Conservation (phyloP, 2,329 filamentous ascomycete species). For the Plectosphaerella sp. region DNA sequence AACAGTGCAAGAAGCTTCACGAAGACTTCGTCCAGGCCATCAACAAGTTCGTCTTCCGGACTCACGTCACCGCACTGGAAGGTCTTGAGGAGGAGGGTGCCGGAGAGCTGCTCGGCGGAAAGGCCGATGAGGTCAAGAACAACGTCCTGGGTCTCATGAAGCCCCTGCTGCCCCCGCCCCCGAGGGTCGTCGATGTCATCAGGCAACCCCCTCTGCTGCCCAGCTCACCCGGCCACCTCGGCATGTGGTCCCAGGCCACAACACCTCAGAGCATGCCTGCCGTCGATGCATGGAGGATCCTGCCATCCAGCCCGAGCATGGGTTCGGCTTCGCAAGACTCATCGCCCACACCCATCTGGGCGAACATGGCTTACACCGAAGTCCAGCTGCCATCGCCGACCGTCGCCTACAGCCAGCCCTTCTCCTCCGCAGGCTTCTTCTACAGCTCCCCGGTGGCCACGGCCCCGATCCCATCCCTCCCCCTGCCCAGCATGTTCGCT, state of each 20-base stretch:
- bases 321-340: conserved; percentile 68
- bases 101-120: conserved; percentile 86
- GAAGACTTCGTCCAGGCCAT: conserved; percentile 94
- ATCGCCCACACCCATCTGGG: conserved; percentile 67
- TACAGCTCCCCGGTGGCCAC: conserved; percentile 75
- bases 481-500: conserved; percentile 81
- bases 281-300: conserved; percentile 84
- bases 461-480: conserved; percentile 70
- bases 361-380: conserved; percentile 70
- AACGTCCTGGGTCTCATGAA: conserved; percentile 82
- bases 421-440: conserved; percentile 67
- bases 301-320: conserved; percentile 82
- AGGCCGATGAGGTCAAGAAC: conserved; percentile 89
- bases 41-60: conserved; percentile 96
- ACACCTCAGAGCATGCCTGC: conserved; percentile 60
- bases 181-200: conserved; percentile 83
- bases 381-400: conserved; percentile 74
- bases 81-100: conserved; percentile 95
- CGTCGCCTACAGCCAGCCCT: conserved; percentile 75
- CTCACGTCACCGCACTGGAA: conserved; percentile 82
- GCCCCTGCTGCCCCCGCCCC: conserved; percentile 79
- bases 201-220: conserved; percentile 81
- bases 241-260: conserved; percentile 70
- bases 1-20: conserved; percentile 94
- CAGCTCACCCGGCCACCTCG: conserved; percentile 68